Evolutionary conservation across 2,329 filamentous ascomycete genomes (phyloP), one percentile per base, ranked within the genome.

Genomic region (Pezicula rhizophila): DNA sequence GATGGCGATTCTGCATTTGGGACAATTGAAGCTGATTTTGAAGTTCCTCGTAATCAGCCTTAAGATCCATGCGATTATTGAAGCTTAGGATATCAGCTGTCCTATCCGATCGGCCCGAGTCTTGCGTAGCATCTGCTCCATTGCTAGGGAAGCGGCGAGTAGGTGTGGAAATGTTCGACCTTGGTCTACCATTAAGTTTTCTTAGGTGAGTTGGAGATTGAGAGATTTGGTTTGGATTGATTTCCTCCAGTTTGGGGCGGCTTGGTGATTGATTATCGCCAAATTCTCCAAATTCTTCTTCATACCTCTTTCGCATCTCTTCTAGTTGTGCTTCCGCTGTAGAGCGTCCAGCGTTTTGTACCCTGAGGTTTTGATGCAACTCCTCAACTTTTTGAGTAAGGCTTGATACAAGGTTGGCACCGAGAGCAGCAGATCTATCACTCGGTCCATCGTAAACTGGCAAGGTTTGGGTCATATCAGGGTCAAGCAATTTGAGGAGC

Each of bases 11-110:
- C 60, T 95, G 88, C 89, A 97, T 96, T 67, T 96, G 87, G 4
- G 87, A 84, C 65, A 97, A 81, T 63, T 97, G 92, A 45, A 97
- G 78, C 65, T 96, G 89, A 64, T 95, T 96, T 65, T 96, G 92
- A 23, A 96, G 77, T 66, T 95, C 84, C 65, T 97, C 92, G 11
- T 96, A 76, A 61, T 97, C 91, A 3, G 89, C 80, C 61, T 91
- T 93, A 51, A 95, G 74, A 64, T 97, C 92, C 84, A 95, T 92
- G 35, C 86, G 84, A 62, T 86, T 89, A 70, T 93, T 92, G 69
- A 89, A 89, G 57, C 84, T 85, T 38, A 90, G 73, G 14, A 89
- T 87, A 65, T 96, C 92, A 20, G 85, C 81, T 1, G 89, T 96
- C 49, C 83, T 80, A 64, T 97, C 92, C 2, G 91, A 96, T 37